Conservation (phyloP, 352 stramenopile genomes). For the Pythium phragmiticola region DNA sequence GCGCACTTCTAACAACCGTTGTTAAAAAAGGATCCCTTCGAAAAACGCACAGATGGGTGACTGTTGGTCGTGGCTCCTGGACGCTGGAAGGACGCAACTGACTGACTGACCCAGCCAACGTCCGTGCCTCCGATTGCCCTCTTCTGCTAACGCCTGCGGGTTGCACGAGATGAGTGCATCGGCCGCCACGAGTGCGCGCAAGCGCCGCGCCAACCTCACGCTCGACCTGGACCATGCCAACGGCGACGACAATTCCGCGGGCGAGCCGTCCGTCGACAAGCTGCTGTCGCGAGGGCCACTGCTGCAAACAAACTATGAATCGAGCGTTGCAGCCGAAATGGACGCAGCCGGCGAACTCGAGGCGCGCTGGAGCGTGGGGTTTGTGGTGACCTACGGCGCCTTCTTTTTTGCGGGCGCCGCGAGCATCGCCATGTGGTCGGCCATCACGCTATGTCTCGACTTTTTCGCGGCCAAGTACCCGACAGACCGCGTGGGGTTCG, state of each 20-base stretch:
- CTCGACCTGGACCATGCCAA: conserved; percentile 26
- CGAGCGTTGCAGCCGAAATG: background rate
- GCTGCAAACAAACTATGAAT: background rate
- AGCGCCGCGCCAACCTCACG: conserved; percentile 23
- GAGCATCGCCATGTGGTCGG: conserved; percentile 74
- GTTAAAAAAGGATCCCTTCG: background rate
- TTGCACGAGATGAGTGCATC: conserved; percentile 12
- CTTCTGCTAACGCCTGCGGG: background rate
- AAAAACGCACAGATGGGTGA: background rate
- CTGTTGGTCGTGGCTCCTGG: background rate
- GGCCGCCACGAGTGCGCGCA: conserved; percentile 7
- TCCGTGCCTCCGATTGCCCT: too few species aligned
- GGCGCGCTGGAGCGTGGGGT: conserved; percentile 32
- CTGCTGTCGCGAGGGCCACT: background rate
- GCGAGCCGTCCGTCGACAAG: background rate
- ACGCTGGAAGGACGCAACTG: background rate
- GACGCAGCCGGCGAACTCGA: background rate
- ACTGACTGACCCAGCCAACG: background rate
- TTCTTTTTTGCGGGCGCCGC: conserved; percentile 79
- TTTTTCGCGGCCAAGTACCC: conserved; percentile 69
- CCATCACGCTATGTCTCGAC: conserved; percentile 73
- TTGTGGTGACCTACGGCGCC: conserved; percentile 63
- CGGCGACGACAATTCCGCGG: conserved; percentile 7
- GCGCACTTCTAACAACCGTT: background rate
- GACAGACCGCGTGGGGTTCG: conserved; percentile 62